Evolutionary conservation across 805 yeast species (phyloP).

Genomic region (Wickerhamiella occidentalis): DNA sequence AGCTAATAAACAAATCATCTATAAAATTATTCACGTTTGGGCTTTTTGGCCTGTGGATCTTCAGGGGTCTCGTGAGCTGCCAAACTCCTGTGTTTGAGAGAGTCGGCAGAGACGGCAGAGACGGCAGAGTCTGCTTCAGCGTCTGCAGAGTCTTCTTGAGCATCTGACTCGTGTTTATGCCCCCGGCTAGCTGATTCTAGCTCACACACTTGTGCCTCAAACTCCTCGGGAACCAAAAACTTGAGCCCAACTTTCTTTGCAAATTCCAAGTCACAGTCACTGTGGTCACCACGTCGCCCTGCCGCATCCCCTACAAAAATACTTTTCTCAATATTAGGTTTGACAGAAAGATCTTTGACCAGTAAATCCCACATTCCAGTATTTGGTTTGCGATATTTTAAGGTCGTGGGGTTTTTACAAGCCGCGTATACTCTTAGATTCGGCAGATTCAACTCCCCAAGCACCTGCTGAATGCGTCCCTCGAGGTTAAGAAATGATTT

Average conservation of each 20-base stretch:
- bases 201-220: neutral
- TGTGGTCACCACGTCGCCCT: slow-evolving; percentile 65
- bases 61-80: neutral
- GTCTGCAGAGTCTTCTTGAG: neutral
- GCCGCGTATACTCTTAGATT: slow-evolving; percentile 23
- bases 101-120: too few species aligned
- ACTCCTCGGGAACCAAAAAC: slow-evolving; percentile 65
- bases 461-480: slow-evolving; percentile 17
- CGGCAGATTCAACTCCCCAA: slow-evolving; percentile 37
- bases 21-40: neutral
- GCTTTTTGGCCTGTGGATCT: neutral
- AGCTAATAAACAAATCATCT: too few species aligned
- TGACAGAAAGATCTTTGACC: slow-evolving; percentile 28
- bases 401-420: slow-evolving; percentile 23
- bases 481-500: slow-evolving; percentile 30
- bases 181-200: neutral
- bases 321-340: slow-evolving; percentile 35
- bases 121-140: too few species aligned
- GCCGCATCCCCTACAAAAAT: slow-evolving; percentile 95
- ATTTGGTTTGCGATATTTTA: slow-evolving; percentile 46
- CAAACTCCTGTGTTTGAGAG: neutral
- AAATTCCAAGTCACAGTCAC: slow-evolving; percentile 64
- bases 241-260: slow-evolving; percentile 44
- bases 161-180: neutral
- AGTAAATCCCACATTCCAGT: slow-evolving; percentile 65